Conservation (phyloP, 768 basidiomycete genomes). For the Boletellus emodensis region DNA sequence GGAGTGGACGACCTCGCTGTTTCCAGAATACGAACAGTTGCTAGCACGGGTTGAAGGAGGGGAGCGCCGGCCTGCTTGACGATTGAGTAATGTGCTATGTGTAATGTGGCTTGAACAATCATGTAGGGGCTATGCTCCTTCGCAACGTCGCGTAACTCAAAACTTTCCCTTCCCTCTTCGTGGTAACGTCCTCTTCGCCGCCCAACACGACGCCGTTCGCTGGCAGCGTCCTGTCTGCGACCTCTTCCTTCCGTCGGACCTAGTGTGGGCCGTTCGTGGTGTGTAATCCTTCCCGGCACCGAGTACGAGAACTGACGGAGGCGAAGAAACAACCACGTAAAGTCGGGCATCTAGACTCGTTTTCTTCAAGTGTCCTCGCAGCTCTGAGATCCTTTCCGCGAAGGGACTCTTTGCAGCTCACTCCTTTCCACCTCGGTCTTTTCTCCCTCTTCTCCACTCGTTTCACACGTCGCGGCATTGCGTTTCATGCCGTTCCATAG, state of each 20-base stretch:
- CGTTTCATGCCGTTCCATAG: constrained; percentile 16
- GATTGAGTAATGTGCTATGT: neutral
- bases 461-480: neutral
- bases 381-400: constrained; percentile 20
- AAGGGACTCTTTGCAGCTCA: constrained; percentile 12
- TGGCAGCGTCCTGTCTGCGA: constrained; percentile 3
- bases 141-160: constrained; percentile 8
- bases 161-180: neutral
- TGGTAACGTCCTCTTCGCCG: neutral
- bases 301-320: constrained; percentile 14
- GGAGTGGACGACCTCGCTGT: constrained; percentile 23
- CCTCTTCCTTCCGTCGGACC: neutral
- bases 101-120: no score
- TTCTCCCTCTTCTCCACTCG: constrained; percentile 3
- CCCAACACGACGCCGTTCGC: constrained; percentile 7
- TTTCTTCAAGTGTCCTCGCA: neutral
- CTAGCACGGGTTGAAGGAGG: constrained; percentile 4
- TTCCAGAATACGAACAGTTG: constrained; percentile 27
- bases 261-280: constrained; percentile 6
- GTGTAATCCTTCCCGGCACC: neutral
- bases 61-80: neutral
- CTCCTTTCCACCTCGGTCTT: constrained; percentile 18
- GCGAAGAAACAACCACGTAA: constrained; percentile 14
- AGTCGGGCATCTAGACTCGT: constrained; percentile 9
- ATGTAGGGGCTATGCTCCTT: no score